phyloP scores from a whole-genome alignment of 306 rosid genomes.

The Gleditsia sinensis region DNA sequence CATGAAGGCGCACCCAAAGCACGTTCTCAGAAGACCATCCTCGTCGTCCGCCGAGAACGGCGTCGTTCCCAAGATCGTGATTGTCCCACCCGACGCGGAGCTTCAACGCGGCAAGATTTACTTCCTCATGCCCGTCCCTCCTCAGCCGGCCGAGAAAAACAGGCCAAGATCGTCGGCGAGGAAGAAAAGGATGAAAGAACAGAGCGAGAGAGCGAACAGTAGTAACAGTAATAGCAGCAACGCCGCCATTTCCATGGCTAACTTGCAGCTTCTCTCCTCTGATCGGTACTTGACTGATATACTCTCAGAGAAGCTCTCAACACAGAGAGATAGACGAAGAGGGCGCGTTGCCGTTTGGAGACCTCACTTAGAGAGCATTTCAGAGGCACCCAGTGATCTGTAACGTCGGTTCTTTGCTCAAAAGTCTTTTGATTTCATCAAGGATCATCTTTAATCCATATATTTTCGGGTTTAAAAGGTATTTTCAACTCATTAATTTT shows the following conservation, averaged over 20 bases:
- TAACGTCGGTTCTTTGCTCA: slow-evolving; percentile 32
- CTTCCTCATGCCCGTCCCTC: slow-evolving; percentile 87
- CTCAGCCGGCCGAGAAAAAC: slow-evolving; percentile 33
- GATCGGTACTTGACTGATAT: slow-evolving; percentile 82
- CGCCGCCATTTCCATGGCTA: slow-evolving; percentile 44
- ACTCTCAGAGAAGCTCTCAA: slow-evolving; percentile 79
- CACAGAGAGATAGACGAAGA: slow-evolving; percentile 74
- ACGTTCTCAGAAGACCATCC: slow-evolving; percentile 83
- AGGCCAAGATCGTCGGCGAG: slow-evolving; percentile 33
- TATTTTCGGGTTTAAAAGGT: slow-evolving; percentile 27
- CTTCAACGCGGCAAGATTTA: slow-evolving; percentile 96
- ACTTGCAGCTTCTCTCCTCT: slow-evolving; percentile 47
- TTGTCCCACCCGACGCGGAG: slow-evolving; percentile 91
- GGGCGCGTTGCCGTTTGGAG: slow-evolving; percentile 94
- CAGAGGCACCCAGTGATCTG: slow-evolving; percentile 71
- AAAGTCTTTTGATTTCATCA: slow-evolving; percentile 24
- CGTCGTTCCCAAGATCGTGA: slow-evolving; percentile 69
- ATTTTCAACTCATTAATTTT: slow-evolving; percentile 28
- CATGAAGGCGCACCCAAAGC: slow-evolving; percentile 88
- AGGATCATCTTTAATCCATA: slow-evolving; percentile 22
- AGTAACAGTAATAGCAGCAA: background rate
- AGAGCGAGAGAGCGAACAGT: background rate
- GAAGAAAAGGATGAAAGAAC: slow-evolving; percentile 54
- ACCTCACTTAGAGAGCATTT: slow-evolving; percentile 87
- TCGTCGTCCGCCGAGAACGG: slow-evolving; percentile 56